Percentiles rank a stretch among this genome's conserved stretches.
Conservation (phyloP, 371 early-diverging fungal species). For the Apophysomyces ossiformis region DNA sequence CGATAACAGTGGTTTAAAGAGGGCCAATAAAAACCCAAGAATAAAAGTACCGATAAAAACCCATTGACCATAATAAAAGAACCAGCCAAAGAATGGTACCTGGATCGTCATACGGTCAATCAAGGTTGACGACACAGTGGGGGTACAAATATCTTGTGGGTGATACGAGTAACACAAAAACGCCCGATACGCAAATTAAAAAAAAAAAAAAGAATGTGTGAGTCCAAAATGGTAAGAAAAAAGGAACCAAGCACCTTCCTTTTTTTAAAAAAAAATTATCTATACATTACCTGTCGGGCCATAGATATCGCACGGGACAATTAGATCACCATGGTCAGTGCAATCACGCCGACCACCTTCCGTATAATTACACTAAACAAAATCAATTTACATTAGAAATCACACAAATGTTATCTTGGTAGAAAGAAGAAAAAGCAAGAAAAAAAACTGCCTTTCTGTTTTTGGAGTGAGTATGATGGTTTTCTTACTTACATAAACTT, state of each 20-base stretch:
- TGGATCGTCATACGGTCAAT: constrained; percentile 54
- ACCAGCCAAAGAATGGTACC: constrained; percentile 58
- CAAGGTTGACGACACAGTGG: constrained; percentile 59
- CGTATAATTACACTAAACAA: constrained; percentile 57
- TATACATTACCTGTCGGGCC: constrained; percentile 50
- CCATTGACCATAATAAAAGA: constrained; percentile 62
- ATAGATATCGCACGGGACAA: constrained; percentile 59
- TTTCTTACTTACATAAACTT: constrained; percentile 52
- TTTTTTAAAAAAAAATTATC: not conserved
- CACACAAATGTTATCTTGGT: too few relatives aligned
- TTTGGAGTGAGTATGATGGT: too few relatives aligned
- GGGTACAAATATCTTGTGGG: constrained; percentile 55
- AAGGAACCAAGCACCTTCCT: not conserved
- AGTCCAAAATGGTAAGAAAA: not conserved
- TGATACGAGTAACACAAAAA: not conserved
- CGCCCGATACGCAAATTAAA: not conserved
- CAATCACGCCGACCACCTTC: constrained; percentile 41
- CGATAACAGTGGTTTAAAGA: constrained; percentile 23
- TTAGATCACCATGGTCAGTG: constrained; percentile 45
- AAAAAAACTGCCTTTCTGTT: too few relatives aligned
- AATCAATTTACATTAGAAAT: not conserved
- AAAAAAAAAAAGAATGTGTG: not conserved
- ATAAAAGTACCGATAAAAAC: constrained; percentile 53
- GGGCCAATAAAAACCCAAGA: constrained; percentile 31
- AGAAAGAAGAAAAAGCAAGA: too few relatives aligned